Base-by-base conservation (phyloP, 2,329 filamentous ascomycete species). In the Sphaerulina musiva region DNA sequence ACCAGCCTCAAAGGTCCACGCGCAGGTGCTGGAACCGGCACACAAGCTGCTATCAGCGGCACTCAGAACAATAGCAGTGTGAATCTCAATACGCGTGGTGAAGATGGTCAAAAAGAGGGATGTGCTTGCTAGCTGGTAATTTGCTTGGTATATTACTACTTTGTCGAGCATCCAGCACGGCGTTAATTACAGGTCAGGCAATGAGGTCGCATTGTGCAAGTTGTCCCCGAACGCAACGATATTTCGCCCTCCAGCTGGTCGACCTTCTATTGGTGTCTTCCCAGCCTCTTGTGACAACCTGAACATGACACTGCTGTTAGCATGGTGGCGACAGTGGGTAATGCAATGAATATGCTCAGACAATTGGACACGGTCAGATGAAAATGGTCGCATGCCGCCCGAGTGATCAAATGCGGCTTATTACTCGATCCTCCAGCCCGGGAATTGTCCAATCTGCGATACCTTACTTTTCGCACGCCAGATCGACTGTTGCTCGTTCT, bases 1-100 rank as follows among this genome's bases (percentile, higher is more conserved):
- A 95, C 90, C 49, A 95, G 89, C 59, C 76, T 97, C 70, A 97
- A 97, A 82, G 91, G 86, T 48, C 81, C 87, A 34, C 82, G 89
- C 63, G 87, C 87, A n/a, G 83, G 46, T 78, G 70, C 73, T 61
- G 74, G 79, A 45, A 69, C 75, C 62, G 70, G 79, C 53, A 77
- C 80, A 60, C 80, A 66, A 80, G 82, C 71, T 72, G 83, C 67
- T 74, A 76, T 68, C 74, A 79, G 53, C 79, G 61, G 52, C 42
- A 59, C 46, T 34, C 60, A 58, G 11, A 67, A 87, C 70, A 78
- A 87, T 59, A 78, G 78, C 65, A 81, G 90, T 63, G 90, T 97
- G 59, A 95, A 93, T 71, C 75, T 96, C 64, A 85, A 83, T 47
- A 86, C 86, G 48, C 81, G 85, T 46, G 68, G 62, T 38, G 84